A percentile compares a stretch with the other conserved stretches of the same genome.
Evolutionary conservation across 306 rosid species (phyloP).

Genomic region (Quercus berberidifolia): DNA sequence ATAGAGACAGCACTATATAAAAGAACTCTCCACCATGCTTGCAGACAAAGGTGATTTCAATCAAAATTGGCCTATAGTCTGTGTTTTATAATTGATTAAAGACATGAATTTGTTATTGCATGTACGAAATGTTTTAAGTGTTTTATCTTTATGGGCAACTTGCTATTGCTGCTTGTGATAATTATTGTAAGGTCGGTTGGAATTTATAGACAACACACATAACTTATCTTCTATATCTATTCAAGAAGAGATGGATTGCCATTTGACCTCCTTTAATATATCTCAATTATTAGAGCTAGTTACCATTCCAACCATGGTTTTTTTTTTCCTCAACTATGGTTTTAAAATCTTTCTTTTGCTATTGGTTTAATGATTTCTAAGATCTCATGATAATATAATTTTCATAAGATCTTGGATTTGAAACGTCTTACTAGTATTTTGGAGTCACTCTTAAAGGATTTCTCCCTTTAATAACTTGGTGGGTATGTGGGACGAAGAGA

Average conservation of each 20-base stretch:
- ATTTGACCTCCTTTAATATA: conserved; percentile 5
- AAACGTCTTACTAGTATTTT: no score
- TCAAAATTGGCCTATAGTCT: conserved; percentile 9
- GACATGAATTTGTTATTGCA: background rate
- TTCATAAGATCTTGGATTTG: no score
- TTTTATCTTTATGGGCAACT: conserved; percentile 1
- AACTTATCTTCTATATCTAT: background rate
- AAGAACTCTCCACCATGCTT: conserved; percentile 11
- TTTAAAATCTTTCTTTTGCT: background rate
- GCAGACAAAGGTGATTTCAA: conserved; percentile 1
- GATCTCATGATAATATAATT: no score
- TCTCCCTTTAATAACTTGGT: no score
- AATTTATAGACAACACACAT: background rate
- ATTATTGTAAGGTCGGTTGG: background rate
- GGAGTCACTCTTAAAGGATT: no score
- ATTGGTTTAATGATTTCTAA: no score
- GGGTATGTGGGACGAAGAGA: no score
- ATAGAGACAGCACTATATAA: conserved; percentile 24
- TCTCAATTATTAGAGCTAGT: conserved; percentile 13
- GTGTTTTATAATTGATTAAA: background rate
- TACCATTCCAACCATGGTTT: background rate
- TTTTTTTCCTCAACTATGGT: background rate
- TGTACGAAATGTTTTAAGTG: background rate
- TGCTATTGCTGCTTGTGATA: background rate
- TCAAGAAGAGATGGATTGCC: background rate